Percentiles rank a stretch among this genome's conserved stretches.
phyloP scores from a whole-genome alignment of 2,329 filamentous ascomycete genomes.

The Amphichorda felina region DNA sequence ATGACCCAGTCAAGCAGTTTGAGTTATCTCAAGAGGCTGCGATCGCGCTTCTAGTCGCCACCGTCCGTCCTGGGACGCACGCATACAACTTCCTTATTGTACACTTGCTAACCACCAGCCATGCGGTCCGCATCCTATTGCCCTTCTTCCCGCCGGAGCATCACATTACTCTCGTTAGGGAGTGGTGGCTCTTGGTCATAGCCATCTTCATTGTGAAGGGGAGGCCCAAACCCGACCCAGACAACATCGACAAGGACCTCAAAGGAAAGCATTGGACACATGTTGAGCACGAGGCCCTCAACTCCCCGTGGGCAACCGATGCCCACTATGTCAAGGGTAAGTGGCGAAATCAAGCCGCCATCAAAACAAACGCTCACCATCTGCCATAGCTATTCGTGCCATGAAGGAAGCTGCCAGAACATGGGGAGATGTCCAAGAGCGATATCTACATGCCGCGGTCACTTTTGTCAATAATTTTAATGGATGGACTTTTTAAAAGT shows the following conservation, averaged over 20 bases:
- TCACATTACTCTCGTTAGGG: slow-evolving; percentile 62
- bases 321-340: slow-evolving; percentile 76
- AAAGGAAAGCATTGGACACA: slow-evolving; percentile 64
- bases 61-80: slow-evolving; percentile 42
- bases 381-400: slow-evolving; percentile 47
- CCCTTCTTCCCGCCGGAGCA: slow-evolving; percentile 62
- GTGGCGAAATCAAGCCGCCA: slow-evolving; percentile 7
- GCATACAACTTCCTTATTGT: slow-evolving; percentile 76
- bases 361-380: slow-evolving; percentile 3
- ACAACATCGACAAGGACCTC: slow-evolving; percentile 47
- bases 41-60: slow-evolving; percentile 49
- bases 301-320: slow-evolving; percentile 56
- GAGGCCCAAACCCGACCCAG: slow-evolving; percentile 59
- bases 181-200: slow-evolving; percentile 84
- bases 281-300: slow-evolving; percentile 59
- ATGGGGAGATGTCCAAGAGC: slow-evolving; percentile 58
- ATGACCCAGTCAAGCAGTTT: slow-evolving; percentile 66
- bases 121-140: slow-evolving; percentile 78
- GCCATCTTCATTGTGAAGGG: slow-evolving; percentile 66
- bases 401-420: slow-evolving; percentile 64
- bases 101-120: slow-evolving; percentile 73
- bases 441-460: slow-evolving; percentile 56
- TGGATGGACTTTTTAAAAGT: slow-evolving; percentile 46
- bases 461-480: slow-evolving; percentile 63
- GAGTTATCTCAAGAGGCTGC: slow-evolving; percentile 54